Evolutionary conservation across 1,139 yeast species (phyloP), one percentile per base, ranked within the genome.

Genomic region (Wickerhamiella infanticola): DNA sequence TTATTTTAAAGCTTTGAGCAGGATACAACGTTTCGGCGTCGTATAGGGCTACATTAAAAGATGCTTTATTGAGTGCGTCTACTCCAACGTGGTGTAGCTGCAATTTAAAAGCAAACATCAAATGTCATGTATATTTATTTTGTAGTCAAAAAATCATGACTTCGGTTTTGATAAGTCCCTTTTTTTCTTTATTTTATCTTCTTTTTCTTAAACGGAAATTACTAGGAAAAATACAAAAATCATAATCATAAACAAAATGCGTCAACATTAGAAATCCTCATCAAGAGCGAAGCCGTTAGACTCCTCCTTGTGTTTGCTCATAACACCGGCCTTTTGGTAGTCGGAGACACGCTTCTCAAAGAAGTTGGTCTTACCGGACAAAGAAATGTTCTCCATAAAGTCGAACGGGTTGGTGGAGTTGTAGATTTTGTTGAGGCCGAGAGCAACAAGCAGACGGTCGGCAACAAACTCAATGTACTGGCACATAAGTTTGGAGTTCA

Each of bases 261-360:
- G 40, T 33, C 9, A 35, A 35, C 23, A 46, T 60, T 65, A 68
- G 54, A 68, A 68, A 51, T 68, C 73, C 56, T 68, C 73, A 54
- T 68, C 71, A 43, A 68, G 58, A 40, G 63, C 59, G 56, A 68
- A 68, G 41, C 72, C 70, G 54, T 71, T 73, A 40, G 60, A 66
- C 40, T 61, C 58, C 48, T 62, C 65, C 43, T 66, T 58, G 50
- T 65, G 72, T 55, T 63, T 63, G 48, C 81, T 86, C 94, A 90
- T 90, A 59, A 90, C 98, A 70, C 97, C 97, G 47, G 97, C 97
- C 73, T 90, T 90, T 71, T 90, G 96, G 71, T 93, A 93, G 67
- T 93, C 99, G 50, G 95, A 82, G 51, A 90, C 98, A 69, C 97
- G 82, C 77, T 90, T 90, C 74, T 90, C 99, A 63, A 90, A 90